phyloP scores from a whole-genome alignment of 2,329 filamentous ascomycete species.

The Colletotrichum coccodes region DNA sequence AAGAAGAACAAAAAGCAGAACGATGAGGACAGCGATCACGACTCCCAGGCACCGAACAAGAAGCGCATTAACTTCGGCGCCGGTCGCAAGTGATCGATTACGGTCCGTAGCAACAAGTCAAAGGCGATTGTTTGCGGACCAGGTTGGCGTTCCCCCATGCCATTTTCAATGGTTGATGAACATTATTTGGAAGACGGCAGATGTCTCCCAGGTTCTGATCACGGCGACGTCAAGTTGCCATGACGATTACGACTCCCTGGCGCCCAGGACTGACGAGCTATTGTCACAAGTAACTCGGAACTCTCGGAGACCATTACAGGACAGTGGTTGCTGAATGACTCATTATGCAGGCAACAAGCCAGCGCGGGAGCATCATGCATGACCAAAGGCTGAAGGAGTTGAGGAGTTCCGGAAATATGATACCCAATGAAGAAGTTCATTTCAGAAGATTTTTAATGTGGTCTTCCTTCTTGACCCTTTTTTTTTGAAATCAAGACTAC shows the following conservation, averaged over 20 bases:
- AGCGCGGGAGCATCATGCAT: not conserved
- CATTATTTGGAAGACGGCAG: not conserved
- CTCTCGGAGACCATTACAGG: not conserved
- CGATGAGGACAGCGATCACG: slow-evolving; percentile 67
- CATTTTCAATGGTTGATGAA: not conserved
- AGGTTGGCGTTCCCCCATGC: not conserved
- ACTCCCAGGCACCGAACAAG: slow-evolving; percentile 62
- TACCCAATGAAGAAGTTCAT: not conserved
- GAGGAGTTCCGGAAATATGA: slow-evolving; percentile 12
- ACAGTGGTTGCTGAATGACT: not conserved
- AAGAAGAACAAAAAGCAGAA: slow-evolving; percentile 63
- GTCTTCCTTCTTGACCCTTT: not conserved
- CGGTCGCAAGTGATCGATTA: slow-evolving; percentile 57
- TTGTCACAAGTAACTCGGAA: too few species aligned
- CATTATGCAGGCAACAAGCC: not conserved
- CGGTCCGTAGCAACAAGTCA: not conserved
- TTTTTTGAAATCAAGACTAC: not conserved
- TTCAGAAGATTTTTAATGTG: not conserved
- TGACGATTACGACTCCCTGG: not conserved
- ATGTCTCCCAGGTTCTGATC: not conserved
- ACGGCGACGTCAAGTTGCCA: not conserved
- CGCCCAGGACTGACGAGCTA: too few species aligned
- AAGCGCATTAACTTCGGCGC: slow-evolving; percentile 69
- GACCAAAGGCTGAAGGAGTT: not conserved
- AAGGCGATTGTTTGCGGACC: not conserved